A percentile compares a stretch with the other conserved stretches of the same genome.
phyloP scores from a whole-genome alignment of 23 red algal genomes.

The Cyanidioschyzon merolae region DNA sequence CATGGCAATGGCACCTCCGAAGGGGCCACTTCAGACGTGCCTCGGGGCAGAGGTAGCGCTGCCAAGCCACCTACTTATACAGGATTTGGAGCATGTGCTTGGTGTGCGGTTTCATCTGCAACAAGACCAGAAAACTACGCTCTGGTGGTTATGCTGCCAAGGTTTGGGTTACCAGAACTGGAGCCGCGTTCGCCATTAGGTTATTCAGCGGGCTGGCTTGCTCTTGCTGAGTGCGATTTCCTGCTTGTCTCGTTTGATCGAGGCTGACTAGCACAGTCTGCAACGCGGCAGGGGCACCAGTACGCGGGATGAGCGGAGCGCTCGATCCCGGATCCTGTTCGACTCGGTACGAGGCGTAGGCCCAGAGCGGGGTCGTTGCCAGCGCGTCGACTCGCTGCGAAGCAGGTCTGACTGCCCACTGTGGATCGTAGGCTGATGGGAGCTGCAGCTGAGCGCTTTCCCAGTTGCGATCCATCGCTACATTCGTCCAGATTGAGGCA shows the following conservation, averaged over 20 bases:
- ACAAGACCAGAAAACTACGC: neutral
- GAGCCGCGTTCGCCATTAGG: neutral
- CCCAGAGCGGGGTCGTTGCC: neutral
- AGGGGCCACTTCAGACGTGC: neutral
- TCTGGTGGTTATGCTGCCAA: neutral
- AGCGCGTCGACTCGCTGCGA: neutral
- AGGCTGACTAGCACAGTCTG: too few species aligned
- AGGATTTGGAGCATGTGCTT: neutral
- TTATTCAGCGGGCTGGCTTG: too few species aligned
- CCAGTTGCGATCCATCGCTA: neutral
- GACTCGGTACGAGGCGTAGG: neutral
- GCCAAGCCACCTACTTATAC: neutral
- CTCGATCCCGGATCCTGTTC: neutral
- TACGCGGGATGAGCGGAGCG: neutral
- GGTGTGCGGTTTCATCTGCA: slow-evolving; percentile 4
- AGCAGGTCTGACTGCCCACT: neutral
- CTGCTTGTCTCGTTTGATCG: too few species aligned
- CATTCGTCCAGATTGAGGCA: neutral
- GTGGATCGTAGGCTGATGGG: neutral
- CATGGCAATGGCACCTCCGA: neutral
- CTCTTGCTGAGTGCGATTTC: too few species aligned
- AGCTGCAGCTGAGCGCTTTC: neutral
- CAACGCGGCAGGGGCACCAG: too few species aligned
- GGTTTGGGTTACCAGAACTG: neutral
- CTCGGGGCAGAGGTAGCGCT: neutral